A percentile compares a stretch with the other conserved stretches of the same genome.
Evolutionary conservation across 345 rosid genomes (phyloP).

Genomic region (Corchorus olitorius): DNA sequence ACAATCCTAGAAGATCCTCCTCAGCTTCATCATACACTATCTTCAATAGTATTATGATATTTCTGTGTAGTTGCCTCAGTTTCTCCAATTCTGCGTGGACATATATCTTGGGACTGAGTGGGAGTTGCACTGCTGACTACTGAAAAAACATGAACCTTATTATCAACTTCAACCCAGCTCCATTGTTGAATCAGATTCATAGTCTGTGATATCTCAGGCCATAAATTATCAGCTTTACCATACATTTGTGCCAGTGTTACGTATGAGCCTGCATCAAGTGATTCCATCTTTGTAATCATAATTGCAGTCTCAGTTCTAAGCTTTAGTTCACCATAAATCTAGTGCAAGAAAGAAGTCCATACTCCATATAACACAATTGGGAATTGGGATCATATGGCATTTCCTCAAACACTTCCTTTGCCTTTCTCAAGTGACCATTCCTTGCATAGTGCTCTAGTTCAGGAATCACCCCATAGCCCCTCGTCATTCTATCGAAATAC

Average conservation of each 20-base stretch:
- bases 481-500: conserved; percentile 22
- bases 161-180: conserved; percentile 32
- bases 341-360: conserved; percentile 31
- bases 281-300: conserved; percentile 24
- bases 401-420: conserved; percentile 27
- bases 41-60: conserved; percentile 4
- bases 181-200: conserved; percentile 29
- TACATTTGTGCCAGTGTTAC: conserved; percentile 28
- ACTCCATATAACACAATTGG: conserved; percentile 6
- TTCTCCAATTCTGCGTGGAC: conserved; percentile 22
- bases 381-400: conserved; percentile 26
- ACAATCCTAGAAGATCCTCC: not conserved
- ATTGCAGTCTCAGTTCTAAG: conserved; percentile 29
- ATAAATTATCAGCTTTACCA: conserved; percentile 17
- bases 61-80: conserved; percentile 19
- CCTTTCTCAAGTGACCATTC: conserved; percentile 28
- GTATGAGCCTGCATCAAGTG: conserved; percentile 19
- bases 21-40: not conserved
- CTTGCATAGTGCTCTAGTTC: conserved; percentile 28
- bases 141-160: conserved; percentile 19
- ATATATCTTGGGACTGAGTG: conserved; percentile 1
- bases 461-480: conserved; percentile 25
- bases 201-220: conserved; percentile 26
- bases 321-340: conserved; percentile 25
- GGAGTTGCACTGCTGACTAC: conserved; percentile 22